phyloP scores from a whole-genome alignment of 345 rosid species.

The Melastoma malabathricum region DNA sequence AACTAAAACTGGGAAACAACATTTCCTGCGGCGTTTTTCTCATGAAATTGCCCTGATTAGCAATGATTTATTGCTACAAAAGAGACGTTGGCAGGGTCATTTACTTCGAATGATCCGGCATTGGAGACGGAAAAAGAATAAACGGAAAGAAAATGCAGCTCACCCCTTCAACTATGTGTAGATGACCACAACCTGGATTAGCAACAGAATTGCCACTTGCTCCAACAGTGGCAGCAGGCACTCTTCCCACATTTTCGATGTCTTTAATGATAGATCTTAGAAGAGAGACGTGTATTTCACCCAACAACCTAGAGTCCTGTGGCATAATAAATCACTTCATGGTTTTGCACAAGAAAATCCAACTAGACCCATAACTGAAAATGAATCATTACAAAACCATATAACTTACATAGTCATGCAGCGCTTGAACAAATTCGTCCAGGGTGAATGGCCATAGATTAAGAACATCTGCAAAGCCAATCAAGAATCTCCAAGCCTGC shows the following conservation, averaged over 20 bases:
- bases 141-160: slow-evolving; percentile 10
- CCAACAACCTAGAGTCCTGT: slow-evolving; percentile 72
- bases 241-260: slow-evolving; percentile 65
- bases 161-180: slow-evolving; percentile 82
- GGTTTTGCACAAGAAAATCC: no score
- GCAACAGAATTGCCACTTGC: slow-evolving; percentile 47
- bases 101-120: background rate
- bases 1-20: no score
- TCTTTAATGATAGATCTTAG: slow-evolving; percentile 62
- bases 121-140: background rate
- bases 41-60: no score
- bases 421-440: slow-evolving; percentile 83
- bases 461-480: slow-evolving; percentile 67
- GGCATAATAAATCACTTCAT: slow-evolving; percentile 1
- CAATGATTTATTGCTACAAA: no score
- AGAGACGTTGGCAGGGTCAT: no score
- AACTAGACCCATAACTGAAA: background rate
- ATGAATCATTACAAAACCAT: background rate
- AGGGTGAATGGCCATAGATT: slow-evolving; percentile 89
- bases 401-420: slow-evolving; percentile 69
- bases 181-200: slow-evolving; percentile 85
- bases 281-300: slow-evolving; percentile 73
- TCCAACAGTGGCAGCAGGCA: slow-evolving; percentile 42
- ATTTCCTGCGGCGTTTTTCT: no score
- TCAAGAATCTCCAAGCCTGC: slow-evolving; percentile 83